phyloP scores from a whole-genome alignment of 129 eudicot species.

The Lactuca sativa region DNA sequence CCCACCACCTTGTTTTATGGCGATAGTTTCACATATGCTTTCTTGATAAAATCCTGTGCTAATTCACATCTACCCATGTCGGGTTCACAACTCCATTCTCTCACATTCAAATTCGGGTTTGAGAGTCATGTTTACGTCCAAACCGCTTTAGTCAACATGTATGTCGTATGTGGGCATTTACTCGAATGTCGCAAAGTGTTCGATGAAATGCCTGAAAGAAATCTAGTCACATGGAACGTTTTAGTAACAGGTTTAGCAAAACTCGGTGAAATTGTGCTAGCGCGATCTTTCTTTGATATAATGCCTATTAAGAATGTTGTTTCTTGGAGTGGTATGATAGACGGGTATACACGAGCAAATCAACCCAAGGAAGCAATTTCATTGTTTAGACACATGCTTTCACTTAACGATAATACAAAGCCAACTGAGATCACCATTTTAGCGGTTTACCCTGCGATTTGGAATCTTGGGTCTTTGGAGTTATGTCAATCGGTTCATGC shows the following conservation, averaged over 20 bases:
- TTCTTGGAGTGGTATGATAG: conserved; percentile 54
- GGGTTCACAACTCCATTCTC: conserved; percentile 34
- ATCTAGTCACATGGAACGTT: conserved; percentile 49
- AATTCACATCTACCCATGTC: conserved; percentile 27
- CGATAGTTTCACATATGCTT: conserved; percentile 30
- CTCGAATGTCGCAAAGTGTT: conserved; percentile 37
- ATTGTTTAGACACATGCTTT: conserved; percentile 39
- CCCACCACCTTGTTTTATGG: conserved; percentile 3
- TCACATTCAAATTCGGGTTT: conserved; percentile 37
- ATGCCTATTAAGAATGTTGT: conserved; percentile 44
- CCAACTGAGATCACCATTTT: conserved; percentile 47
- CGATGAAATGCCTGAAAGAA: conserved; percentile 44
- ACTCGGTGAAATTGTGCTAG: conserved; percentile 26
- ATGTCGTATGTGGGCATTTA: conserved; percentile 30
- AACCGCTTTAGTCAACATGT: conserved; percentile 49
- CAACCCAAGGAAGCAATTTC: conserved; percentile 33
- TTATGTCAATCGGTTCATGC: conserved; percentile 44
- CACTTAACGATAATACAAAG: neutral
- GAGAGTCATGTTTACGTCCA: conserved; percentile 42
- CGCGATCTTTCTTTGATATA: conserved; percentile 33
- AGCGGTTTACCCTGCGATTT: conserved; percentile 41
- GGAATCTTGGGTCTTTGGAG: conserved; percentile 42
- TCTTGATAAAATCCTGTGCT: conserved; percentile 36
- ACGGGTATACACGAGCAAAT: conserved; percentile 44
- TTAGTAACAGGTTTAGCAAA: conserved; percentile 44